Percentiles rank a stretch among this genome's conserved stretches.
These are phyloP conservation scores for Tetrapisispora phaffii DNA, from an alignment of 805 yeast genomes.

Conservation along the genomic window DNA sequence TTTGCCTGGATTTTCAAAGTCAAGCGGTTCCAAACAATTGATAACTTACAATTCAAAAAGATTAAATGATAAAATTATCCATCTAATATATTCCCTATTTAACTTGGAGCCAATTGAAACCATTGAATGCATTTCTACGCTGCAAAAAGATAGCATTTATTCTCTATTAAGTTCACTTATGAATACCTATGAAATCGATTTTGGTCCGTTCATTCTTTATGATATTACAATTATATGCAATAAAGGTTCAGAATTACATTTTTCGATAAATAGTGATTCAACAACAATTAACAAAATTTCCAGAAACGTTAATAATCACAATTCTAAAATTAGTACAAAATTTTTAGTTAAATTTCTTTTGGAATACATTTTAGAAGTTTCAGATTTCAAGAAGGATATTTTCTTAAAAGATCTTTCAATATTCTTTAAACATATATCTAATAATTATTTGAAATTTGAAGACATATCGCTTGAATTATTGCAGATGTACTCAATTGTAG, in stretches of 20 bases:
- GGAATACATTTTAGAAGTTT: constrained; percentile 54
- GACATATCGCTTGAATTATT: constrained; percentile 44
- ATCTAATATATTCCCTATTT: constrained; percentile 23
- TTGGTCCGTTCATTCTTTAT: constrained; percentile 46
- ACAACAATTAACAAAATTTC: constrained; percentile 35
- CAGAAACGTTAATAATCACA: constrained; percentile 21
- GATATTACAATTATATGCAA: constrained; percentile 22
- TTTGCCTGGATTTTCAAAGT: constrained; percentile 5
- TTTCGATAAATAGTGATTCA: constrained; percentile 8
- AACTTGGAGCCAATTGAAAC: constrained; percentile 63
- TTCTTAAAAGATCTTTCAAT: constrained; percentile 50
- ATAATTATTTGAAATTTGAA: constrained; percentile 41
- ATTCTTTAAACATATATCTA: constrained; percentile 50
- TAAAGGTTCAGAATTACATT: constrained; percentile 13
- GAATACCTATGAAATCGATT: not conserved
- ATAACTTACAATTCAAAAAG: not conserved
- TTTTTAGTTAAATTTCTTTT: constrained; percentile 44
- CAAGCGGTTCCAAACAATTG: not conserved
- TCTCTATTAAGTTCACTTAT: constrained; percentile 31
- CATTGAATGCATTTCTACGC: constrained; percentile 42
- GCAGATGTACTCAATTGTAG: constrained; percentile 41
- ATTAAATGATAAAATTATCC: not conserved
- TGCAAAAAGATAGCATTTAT: constrained; percentile 12
- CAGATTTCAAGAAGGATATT: constrained; percentile 68
- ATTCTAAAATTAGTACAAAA: constrained; percentile 32